These are phyloP conservation scores for Avicennia marina DNA, from an alignment of 257 asterid genomes.

Conservation along the genomic window DNA sequence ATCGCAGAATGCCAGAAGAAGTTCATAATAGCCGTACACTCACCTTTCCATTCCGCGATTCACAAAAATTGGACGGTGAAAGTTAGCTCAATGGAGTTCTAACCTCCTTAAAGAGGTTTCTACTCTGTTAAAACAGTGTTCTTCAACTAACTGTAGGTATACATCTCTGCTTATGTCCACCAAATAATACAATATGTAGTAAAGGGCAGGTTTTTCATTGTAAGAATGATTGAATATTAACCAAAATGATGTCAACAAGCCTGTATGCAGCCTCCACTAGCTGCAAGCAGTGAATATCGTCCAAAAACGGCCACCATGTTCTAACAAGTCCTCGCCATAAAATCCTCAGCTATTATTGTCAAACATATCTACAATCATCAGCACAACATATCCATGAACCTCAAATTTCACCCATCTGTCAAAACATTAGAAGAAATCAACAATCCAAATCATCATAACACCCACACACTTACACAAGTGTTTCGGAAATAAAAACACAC, in stretches of 20 bases:
- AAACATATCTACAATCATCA: constrained; percentile 16
- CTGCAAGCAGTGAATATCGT: constrained; percentile 76
- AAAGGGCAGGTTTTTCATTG: constrained; percentile 56
- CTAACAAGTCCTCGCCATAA: constrained; percentile 18
- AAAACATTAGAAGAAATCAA: constrained; percentile 10
- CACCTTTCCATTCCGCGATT: constrained; percentile 72
- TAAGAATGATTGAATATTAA: constrained; percentile 57
- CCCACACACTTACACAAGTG: constrained; percentile 1
- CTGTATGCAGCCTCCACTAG: constrained; percentile 85
- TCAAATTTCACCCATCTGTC: constrained; percentile 37
- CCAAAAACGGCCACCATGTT: constrained; percentile 41
- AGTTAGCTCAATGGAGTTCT: constrained; percentile 48
- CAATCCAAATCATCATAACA: constrained; percentile 10
- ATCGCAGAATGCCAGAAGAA: neutral
- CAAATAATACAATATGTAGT: constrained; percentile 54
- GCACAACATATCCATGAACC: constrained; percentile 5
- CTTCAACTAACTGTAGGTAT: constrained; percentile 44
- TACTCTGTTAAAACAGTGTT: constrained; percentile 62
- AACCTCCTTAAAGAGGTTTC: constrained; percentile 59
- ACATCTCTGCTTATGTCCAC: constrained; percentile 37
- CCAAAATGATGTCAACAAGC: constrained; percentile 80
- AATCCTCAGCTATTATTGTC: constrained; percentile 19
- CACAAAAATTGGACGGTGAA: constrained; percentile 27
- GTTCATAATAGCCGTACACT: constrained; percentile 21
- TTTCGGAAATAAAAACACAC: neutral